These are phyloP conservation scores for Scorias spongiosa DNA, from an alignment of 2,329 filamentous ascomycete genomes.

Conservation along the genomic window DNA sequence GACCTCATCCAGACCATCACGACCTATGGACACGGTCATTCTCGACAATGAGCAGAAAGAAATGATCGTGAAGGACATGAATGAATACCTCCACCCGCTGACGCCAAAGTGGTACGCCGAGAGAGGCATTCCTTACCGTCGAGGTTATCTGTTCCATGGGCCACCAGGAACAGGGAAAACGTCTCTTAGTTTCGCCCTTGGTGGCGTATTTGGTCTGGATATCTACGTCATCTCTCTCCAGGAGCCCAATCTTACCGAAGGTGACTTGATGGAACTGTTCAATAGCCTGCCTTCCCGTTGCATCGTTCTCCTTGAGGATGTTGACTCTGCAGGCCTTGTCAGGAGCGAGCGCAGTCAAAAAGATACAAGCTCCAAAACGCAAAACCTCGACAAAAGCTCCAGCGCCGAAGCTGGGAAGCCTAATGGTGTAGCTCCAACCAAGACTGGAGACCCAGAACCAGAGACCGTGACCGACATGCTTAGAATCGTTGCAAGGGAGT, in stretches of 20 bases:
- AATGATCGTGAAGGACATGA: conserved; percentile 54
- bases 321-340: conserved; percentile 32
- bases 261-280: conserved; percentile 37
- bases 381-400: neutral
- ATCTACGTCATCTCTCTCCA: conserved; percentile 32
- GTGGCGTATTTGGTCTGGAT: conserved; percentile 32
- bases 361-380: neutral
- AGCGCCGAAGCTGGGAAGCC: neutral
- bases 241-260: conserved; percentile 61
- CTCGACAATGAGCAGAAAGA: conserved; percentile 53
- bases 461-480: conserved; percentile 13
- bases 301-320: conserved; percentile 32
- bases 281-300: conserved; percentile 28
- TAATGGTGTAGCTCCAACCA: neutral
- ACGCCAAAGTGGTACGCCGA: conserved; percentile 70
- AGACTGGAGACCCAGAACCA: neutral
- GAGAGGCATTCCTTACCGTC: conserved; percentile 69
- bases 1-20: conserved; percentile 41
- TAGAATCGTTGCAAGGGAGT: conserved; percentile 15
- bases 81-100: conserved; percentile 59
- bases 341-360: conserved; percentile 14
- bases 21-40: conserved; percentile 62
- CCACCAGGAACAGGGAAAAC: conserved; percentile 34
- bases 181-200: conserved; percentile 25
- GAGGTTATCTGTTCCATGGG: conserved; percentile 69